phyloP scores from a whole-genome alignment of 257 asterid species.

The Apocynum venetum region DNA sequence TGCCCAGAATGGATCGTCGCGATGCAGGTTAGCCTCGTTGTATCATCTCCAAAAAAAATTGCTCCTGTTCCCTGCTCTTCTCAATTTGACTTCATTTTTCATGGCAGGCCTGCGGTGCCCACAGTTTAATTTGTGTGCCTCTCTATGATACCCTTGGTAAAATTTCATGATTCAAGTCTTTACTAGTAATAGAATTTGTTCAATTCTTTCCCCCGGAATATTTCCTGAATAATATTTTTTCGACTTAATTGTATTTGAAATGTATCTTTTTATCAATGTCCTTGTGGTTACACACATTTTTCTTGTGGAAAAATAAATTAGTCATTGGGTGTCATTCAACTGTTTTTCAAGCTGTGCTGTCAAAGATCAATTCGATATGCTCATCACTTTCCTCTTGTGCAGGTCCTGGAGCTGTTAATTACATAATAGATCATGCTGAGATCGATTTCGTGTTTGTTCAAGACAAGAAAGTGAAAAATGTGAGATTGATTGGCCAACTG shows the following conservation, averaged over 20 bases:
- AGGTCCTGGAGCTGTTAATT: constrained; percentile 92
- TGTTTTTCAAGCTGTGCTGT: not conserved
- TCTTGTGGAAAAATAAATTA: not conserved
- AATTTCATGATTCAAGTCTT: not conserved
- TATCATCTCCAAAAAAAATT: not conserved
- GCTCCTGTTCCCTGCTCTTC: not conserved
- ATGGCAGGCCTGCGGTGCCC: constrained; percentile 76
- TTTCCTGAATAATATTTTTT: too few species aligned
- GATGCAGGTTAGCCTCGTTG: constrained; percentile 65
- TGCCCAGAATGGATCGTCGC: constrained; percentile 99
- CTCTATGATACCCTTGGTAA: constrained; percentile 92
- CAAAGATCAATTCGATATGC: not conserved
- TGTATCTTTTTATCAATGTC: not conserved
- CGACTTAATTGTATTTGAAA: too few species aligned
- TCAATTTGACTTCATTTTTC: constrained; percentile 8
- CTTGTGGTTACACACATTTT: not conserved
- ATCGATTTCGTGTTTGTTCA: constrained; percentile 77
- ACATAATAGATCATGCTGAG: constrained; percentile 80
- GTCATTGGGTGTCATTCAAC: not conserved
- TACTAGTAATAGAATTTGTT: not conserved
- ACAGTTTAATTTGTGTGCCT: constrained; percentile 84
- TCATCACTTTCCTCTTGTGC: constrained; percentile 14
- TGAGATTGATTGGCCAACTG: constrained; percentile 28
- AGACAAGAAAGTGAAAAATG: constrained; percentile 73
- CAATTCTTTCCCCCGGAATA: not conserved